Evolutionary conservation across 768 basidiomycete species (phyloP).

Genomic region (Amanita rimosa): DNA sequence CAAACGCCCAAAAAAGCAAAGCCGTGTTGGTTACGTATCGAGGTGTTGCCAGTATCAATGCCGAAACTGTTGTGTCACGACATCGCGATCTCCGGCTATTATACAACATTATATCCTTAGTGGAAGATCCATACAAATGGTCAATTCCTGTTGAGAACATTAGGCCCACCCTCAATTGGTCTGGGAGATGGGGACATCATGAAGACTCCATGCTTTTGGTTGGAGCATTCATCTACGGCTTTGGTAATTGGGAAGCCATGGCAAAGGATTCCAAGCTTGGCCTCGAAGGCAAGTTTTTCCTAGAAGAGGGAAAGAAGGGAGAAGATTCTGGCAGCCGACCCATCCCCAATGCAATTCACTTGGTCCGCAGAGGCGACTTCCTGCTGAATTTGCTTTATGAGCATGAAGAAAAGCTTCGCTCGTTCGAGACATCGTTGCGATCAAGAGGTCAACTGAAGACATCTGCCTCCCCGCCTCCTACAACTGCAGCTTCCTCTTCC

Average conservation of each 20-base stretch:
- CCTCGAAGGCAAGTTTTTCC: conserved; percentile 89
- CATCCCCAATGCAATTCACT: conserved; percentile 96
- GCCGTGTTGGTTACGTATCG: conserved; percentile 89
- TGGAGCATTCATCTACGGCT: conserved; percentile 87
- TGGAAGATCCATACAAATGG: conserved; percentile 75
- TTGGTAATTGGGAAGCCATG: conserved; percentile 96
- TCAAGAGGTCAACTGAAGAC: conserved; percentile 58
- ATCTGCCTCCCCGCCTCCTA: conserved; percentile 69
- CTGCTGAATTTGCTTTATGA: conserved; percentile 75
- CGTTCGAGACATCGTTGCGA: conserved; percentile 73
- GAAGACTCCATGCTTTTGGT: conserved; percentile 94
- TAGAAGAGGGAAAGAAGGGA: conserved; percentile 94
- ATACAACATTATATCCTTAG: conserved; percentile 64
- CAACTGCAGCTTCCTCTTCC: conserved; percentile 58
- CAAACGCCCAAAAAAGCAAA: conserved; percentile 92
- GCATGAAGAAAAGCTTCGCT: conserved; percentile 84
- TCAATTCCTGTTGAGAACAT: conserved; percentile 85
- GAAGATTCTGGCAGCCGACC: conserved; percentile 77
- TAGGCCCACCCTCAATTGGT: conserved; percentile 92
- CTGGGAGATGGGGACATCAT: conserved; percentile 84
- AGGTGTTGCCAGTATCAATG: conserved; percentile 89
- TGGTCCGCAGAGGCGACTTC: conserved; percentile 95
- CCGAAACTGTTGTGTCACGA: conserved; percentile 90
- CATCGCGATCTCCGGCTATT: conserved; percentile 83
- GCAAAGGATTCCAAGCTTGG: conserved; percentile 77